phyloP scores from a whole-genome alignment of 1,284 basidiomycete genomes.

The Rhodotorula sp. region DNA sequence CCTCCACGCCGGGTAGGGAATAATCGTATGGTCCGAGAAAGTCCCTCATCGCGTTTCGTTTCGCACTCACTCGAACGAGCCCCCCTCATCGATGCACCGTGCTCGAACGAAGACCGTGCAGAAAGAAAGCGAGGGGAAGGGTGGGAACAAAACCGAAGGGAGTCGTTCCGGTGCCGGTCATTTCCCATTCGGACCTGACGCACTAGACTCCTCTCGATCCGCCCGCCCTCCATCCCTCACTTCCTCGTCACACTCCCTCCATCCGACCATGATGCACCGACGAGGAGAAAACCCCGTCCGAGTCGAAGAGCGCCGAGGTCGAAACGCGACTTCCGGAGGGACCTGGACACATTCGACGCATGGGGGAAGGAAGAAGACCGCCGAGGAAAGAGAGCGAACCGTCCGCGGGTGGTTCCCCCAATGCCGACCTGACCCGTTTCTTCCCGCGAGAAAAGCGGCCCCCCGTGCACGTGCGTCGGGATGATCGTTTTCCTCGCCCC shows the following conservation, averaged over 20 bases:
- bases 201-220: neutral
- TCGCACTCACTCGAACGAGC: neutral
- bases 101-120: neutral
- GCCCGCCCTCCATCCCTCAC: neutral
- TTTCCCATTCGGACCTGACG: neutral
- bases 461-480: too few relatives aligned
- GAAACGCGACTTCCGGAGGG: slow-evolving; percentile 14
- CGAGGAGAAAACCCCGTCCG: neutral
- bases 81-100: neutral
- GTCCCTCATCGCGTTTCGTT: neutral
- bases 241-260: too few relatives aligned
- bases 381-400: too few relatives aligned
- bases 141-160: neutral
- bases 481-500: too few relatives aligned
- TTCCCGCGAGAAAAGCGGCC: too few relatives aligned
- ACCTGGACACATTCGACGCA: neutral
- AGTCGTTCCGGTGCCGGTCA: slow-evolving; percentile 7
- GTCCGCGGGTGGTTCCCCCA: too few relatives aligned
- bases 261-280: neutral
- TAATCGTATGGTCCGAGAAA: neutral
- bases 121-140: neutral
- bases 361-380: too few relatives aligned
- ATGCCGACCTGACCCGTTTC: too few relatives aligned
- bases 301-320: neutral
- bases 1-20: too few relatives aligned